Evolutionary conservation across 2,329 filamentous ascomycete genomes (phyloP), one percentile per base, ranked within the genome.

Genomic region (Geosmithia flava): DNA sequence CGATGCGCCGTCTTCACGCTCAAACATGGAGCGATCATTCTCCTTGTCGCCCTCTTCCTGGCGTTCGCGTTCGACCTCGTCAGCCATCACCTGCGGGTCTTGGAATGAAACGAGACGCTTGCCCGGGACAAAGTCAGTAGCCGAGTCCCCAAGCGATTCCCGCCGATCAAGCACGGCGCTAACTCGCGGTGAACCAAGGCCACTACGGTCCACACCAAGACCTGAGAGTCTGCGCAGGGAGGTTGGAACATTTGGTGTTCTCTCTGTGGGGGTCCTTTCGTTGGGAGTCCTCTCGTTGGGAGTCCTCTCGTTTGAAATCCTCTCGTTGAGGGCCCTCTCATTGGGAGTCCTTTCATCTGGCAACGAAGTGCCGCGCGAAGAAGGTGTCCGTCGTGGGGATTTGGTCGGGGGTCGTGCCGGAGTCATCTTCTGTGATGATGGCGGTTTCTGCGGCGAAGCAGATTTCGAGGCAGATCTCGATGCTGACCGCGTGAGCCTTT

Each of bases 101-200:
- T 80, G 74, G 55, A 88, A 88, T 2, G 75, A 71, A 20, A 87
- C 69, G 65, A 47, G 64, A 53, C 53, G 62, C 54, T 52, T 64
- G 17, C 68, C 76, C 37, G 82, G 78, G 27, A 81, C 67, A 56
- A 90, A 90, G 7, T 74, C 67, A 15, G 69, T 68, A 2, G 82
- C 77, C 20, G 76, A 69, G 42, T 90, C 81, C 20, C 83, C 78
- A 51, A 91, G 83, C 1, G 85, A 89, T 44, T 70, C 74, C 45
- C 87, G 77, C 33, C 81, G 78, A 53, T 86, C 83, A 33, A 90
- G 74, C 30, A 89, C 71, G 27, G 80, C 83, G 20, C 83, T 74
- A 48, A 91, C 76, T 47, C 78, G 80, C 5, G 86, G 87, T 1
- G 87, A 91, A 7, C 87, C 86, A 48, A 90, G 73, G 0, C 85